These are phyloP conservation scores for Cryptomeria japonica DNA, from an alignment of 75 land plant genomes.

Conservation along the genomic window DNA sequence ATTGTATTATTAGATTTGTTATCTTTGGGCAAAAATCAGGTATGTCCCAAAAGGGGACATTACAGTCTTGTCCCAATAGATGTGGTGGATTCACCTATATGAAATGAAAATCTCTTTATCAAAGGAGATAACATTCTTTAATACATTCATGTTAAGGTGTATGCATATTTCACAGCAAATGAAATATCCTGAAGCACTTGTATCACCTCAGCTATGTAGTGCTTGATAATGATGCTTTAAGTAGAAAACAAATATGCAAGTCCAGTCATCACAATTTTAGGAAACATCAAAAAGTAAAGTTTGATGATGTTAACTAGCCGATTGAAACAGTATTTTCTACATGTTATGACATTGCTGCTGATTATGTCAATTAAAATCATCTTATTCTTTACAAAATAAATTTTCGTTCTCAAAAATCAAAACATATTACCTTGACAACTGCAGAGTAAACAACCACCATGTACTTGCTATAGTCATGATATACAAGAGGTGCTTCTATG, in stretches of 20 bases:
- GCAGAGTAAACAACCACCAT: constrained; percentile 94
- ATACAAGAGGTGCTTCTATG: constrained; percentile 89
- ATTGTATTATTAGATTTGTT: too few relatives aligned
- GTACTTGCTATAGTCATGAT: constrained; percentile 93
- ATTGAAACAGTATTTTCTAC: neutral
- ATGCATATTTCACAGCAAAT: neutral
- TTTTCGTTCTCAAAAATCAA: neutral
- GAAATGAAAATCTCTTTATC: neutral
- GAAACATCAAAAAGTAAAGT: neutral
- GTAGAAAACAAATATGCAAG: neutral
- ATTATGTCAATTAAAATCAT: neutral
- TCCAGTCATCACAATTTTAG: neutral
- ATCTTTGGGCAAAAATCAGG: too few relatives aligned
- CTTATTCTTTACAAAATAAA: neutral
- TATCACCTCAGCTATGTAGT: neutral
- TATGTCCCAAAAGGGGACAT: too few relatives aligned
- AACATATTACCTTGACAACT: constrained; percentile 88
- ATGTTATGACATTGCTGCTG: neutral
- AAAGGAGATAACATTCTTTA: neutral
- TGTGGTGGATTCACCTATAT: too few relatives aligned
- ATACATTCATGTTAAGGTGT: neutral
- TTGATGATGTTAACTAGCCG: neutral
- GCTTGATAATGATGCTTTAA: neutral
- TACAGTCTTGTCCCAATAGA: too few relatives aligned
- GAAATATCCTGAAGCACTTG: neutral